These are phyloP conservation scores for Monosporozyma yasuniensis DNA, from an alignment of 805 yeast species.

Conservation along the genomic window DNA sequence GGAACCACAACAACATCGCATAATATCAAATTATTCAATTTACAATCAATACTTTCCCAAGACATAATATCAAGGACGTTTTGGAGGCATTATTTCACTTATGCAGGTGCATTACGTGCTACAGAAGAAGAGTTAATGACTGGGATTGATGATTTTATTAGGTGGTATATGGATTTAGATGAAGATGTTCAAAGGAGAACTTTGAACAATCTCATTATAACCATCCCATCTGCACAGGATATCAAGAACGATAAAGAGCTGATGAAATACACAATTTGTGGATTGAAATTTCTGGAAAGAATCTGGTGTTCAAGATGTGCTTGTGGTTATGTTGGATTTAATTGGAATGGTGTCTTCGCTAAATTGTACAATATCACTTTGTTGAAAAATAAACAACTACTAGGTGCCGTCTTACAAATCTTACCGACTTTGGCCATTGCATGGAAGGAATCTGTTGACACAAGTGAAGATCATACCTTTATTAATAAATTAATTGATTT, in stretches of 20 bases:
- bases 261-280: conserved; percentile 24
- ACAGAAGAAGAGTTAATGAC: conserved; percentile 37
- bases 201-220: conserved; percentile 4
- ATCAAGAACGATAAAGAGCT: conserved; percentile 17
- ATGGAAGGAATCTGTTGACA: not conserved
- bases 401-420: conserved; percentile 25
- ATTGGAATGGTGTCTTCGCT: conserved; percentile 8
- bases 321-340: conserved; percentile 3
- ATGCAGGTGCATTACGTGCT: conserved; percentile 51
- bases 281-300: conserved; percentile 7
- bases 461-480: not conserved
- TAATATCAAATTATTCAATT: not conserved
- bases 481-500: conserved; percentile 11
- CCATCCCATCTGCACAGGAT: conserved; percentile 9
- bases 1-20: not conserved
- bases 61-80: conserved; percentile 28
- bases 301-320: conserved; percentile 7
- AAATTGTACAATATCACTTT: conserved; percentile 7
- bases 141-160: conserved; percentile 35
- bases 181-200: conserved; percentile 4
- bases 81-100: conserved; percentile 47
- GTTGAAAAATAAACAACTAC: conserved; percentile 2
- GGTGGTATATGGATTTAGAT: conserved; percentile 17
- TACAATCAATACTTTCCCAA: not conserved
- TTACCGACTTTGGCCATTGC: conserved; percentile 34